phyloP scores from a whole-genome alignment of 1,284 basidiomycete species.

The Meripilus lineatus region DNA sequence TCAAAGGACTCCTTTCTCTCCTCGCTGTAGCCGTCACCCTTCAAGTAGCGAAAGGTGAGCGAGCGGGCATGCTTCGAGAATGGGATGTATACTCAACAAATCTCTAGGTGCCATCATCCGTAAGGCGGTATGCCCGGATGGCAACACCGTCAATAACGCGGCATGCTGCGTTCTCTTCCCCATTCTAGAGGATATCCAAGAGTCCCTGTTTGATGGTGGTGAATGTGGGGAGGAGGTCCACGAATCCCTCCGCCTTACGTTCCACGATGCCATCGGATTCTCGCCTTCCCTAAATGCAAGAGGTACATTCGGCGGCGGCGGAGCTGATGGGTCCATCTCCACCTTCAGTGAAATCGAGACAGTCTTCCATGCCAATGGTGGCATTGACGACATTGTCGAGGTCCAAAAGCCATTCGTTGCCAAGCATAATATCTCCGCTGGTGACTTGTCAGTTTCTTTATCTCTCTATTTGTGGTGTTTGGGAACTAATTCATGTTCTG shows the following conservation, averaged over 20 bases:
- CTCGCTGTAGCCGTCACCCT: slow-evolving; percentile 3
- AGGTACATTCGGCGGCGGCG: slow-evolving; percentile 28
- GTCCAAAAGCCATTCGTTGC: slow-evolving; percentile 27
- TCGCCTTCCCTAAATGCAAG: slow-evolving; percentile 17
- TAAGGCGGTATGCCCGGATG: slow-evolving; percentile 5
- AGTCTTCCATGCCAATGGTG: slow-evolving; percentile 30
- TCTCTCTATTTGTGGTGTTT: background rate
- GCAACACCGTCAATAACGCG: slow-evolving; percentile 16
- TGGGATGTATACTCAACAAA: background rate
- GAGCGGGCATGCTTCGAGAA: too few relatives aligned
- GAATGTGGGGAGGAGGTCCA: slow-evolving; percentile 17
- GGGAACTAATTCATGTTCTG: background rate
- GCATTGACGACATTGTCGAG: slow-evolving; percentile 33
- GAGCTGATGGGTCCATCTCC: slow-evolving; percentile 38
- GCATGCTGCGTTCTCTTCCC: slow-evolving; percentile 7
- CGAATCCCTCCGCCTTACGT: slow-evolving; percentile 16
- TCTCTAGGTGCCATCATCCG: slow-evolving; percentile 3
- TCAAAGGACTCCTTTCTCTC: slow-evolving; percentile 6
- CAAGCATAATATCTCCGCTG: slow-evolving; percentile 21
- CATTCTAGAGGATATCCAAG: slow-evolving; percentile 7
- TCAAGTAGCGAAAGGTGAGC: slow-evolving; percentile 4
- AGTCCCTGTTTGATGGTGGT: slow-evolving; percentile 12
- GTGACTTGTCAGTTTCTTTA: slow-evolving; percentile 22
- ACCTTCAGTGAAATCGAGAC: slow-evolving; percentile 31
- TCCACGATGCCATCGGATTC: slow-evolving; percentile 23